Base-by-base conservation (phyloP, 345 rosid genomes). In the Cardamine occulta region DNA sequence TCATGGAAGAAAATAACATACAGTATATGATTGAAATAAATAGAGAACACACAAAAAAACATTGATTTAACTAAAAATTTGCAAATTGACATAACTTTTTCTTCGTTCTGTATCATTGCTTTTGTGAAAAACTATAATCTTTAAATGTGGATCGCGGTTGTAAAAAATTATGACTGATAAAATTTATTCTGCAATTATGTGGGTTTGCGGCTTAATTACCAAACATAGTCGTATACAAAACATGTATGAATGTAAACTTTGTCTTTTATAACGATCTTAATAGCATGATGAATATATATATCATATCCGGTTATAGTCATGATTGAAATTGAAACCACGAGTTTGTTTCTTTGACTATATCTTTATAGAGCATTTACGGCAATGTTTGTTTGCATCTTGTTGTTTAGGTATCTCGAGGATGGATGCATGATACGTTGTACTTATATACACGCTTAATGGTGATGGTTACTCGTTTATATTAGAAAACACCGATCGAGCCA, bases 381-480 rank as follows among this genome's bases (percentile, higher is more conserved):
- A 42, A 15, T 55, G 66, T 76, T 76, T 76, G 80, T 76, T 70
- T 76, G 80, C 64, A 63, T 69, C 75, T 70, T 70, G 65, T 63
- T 69, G 80, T 63, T 54, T 54, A 64, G 64, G 70, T 53, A 75
- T 68, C 79, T 75, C 40, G 70, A 61, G 70, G 79, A 68, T 61
- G 49, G 58, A 18, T 54, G 55, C 59, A 31, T 69, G 64, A 17
- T 66, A 47, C 59, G 60, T 31, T 75, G 74, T 61, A 54, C 51
- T 15, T 31, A 65, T 24, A 21, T 76, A 62, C 75, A 70, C 65
- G 70, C 75, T 62, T 63, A 69, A 54, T 17, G 45, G 70, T 53
- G 79, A 59, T 75, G 74, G 39, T 75, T 59, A 60, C 68, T 68
- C 74, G 63, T 68, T 63, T 32, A 60, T 29, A 62, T 40, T 59